Base-by-base conservation (phyloP, 2,329 filamentous ascomycete genomes). In the Aspergillus fijiensis region DNA sequence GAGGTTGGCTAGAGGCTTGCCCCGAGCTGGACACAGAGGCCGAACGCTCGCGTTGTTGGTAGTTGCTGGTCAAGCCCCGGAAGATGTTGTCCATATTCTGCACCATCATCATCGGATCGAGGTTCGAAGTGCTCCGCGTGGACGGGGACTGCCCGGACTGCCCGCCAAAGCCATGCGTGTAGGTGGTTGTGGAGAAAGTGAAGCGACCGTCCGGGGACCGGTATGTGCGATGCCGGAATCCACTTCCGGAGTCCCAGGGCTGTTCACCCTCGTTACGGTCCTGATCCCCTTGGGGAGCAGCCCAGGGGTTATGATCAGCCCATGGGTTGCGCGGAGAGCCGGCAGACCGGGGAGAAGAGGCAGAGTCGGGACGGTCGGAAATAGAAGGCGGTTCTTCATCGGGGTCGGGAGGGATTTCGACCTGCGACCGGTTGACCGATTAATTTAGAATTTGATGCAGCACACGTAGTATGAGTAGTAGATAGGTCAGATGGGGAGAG, bases 261-360 rank as follows among this genome's bases (percentile, higher is more conserved):
- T 62, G 50, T 21, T 57, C 52, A 35, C 63, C 73, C 66, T 57
- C 68, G 64, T 84, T 80, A 23, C 58, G 16, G 4, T 83, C 80
- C 19, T 81, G 77, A 58, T 83, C 80, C 42, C 81, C 79, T 35
- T 74, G 74, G 55, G 23, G 23, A 23, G 76, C 68, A 11, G 58
- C 63, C 79, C 80, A 84, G 3, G 82, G 81, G 59, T 83, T 76
- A 62, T 83, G 79, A 58, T 79, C 65, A 61, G 72, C 67, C 61
- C 77, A 73, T 6, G 77, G 71, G 57, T 79, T 71, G 47, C 61
- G 51, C 21, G 61, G 59, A 19, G 63, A 55, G 59, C 49, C 63
- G 60, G 47, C 9, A 67, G 59, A 25, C 60, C 61, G 57, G 47
- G 64, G 55, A 21, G 52, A 27, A 25, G 52, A 19, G 3, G 65